phyloP scores from a whole-genome alignment of 1,284 basidiomycete species.

The Leccinum angustisporum region DNA sequence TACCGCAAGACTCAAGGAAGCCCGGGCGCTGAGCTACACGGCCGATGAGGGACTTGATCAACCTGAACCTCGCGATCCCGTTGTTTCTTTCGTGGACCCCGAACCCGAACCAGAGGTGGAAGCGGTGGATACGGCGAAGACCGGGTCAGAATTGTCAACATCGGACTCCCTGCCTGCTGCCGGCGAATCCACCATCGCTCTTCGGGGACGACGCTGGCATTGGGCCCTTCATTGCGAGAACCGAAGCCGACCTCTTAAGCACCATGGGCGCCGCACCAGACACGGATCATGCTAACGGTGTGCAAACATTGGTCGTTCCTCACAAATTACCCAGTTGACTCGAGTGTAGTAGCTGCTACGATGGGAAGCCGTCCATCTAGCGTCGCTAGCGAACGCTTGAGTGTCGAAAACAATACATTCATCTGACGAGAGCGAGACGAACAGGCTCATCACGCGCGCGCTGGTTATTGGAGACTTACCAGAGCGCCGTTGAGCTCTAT shows the following conservation, averaged over 20 bases:
- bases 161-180: slow-evolving; percentile 72
- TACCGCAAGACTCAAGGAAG: slow-evolving; percentile 68
- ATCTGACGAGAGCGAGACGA: slow-evolving; percentile 86
- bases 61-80: slow-evolving; percentile 55
- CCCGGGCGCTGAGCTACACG: slow-evolving; percentile 34
- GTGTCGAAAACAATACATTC: slow-evolving; percentile 78
- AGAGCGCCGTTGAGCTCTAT: slow-evolving; percentile 93
- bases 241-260: slow-evolving; percentile 89
- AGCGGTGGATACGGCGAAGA: slow-evolving; percentile 46
- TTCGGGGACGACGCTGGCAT: slow-evolving; percentile 78
- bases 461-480: slow-evolving; percentile 92
- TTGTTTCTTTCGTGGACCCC: slow-evolving; percentile 78
- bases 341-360: slow-evolving; percentile 83
- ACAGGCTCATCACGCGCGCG: slow-evolving; percentile 89
- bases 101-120: slow-evolving; percentile 47
- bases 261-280: slow-evolving; percentile 59
- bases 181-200: slow-evolving; percentile 78
- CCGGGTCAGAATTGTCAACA: slow-evolving; percentile 72
- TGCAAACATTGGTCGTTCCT: slow-evolving; percentile 65
- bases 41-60: slow-evolving; percentile 44
- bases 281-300: slow-evolving; percentile 47
- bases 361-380: slow-evolving; percentile 86
- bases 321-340: slow-evolving; percentile 81
- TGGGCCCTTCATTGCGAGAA: slow-evolving; percentile 59
- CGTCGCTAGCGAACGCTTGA: slow-evolving; percentile 50